These are phyloP conservation scores for Colletotrichum brevisporum DNA, from an alignment of 2,329 filamentous ascomycete species.

Conservation along the genomic window DNA sequence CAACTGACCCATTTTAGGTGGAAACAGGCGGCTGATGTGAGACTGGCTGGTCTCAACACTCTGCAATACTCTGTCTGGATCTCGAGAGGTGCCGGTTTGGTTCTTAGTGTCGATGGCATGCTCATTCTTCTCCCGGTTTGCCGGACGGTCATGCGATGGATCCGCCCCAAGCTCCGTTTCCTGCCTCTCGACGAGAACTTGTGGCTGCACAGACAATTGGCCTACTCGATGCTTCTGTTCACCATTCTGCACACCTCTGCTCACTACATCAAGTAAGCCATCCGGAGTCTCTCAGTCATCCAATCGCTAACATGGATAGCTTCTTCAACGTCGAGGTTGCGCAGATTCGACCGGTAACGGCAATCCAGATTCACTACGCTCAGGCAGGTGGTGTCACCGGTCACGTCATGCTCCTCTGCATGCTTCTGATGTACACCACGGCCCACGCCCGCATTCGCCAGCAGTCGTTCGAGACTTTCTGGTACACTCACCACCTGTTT, in stretches of 20 bases:
- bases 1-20: slow-evolving; percentile 69
- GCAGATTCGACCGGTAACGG: slow-evolving; percentile 84
- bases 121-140: slow-evolving; percentile 96
- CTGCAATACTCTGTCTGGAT: slow-evolving; percentile 95
- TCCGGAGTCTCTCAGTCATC: neutral
- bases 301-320: slow-evolving; percentile 57
- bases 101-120: slow-evolving; percentile 85
- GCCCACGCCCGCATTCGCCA: slow-evolving; percentile 94
- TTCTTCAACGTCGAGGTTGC: slow-evolving; percentile 95
- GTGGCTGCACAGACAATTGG: slow-evolving; percentile 96
- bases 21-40: slow-evolving; percentile 78
- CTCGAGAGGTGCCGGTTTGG: slow-evolving; percentile 91
- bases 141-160: slow-evolving; percentile 85
- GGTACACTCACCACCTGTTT: slow-evolving; percentile 99
- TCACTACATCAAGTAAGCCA: slow-evolving; percentile 92
- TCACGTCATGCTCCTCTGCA: slow-evolving; percentile 98
- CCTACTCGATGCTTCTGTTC: slow-evolving; percentile 90
- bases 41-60: slow-evolving; percentile 83
- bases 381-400: slow-evolving; percentile 93
- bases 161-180: slow-evolving; percentile 90
- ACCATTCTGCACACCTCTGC: slow-evolving; percentile 80
- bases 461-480: slow-evolving; percentile 98
- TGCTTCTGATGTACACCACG: slow-evolving; percentile 98
- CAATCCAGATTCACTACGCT: slow-evolving; percentile 91
- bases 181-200: slow-evolving; percentile 95